These are phyloP conservation scores for Pseudogymnoascus sp. DNA, from an alignment of 2,329 filamentous ascomycete genomes.

Conservation along the genomic window DNA sequence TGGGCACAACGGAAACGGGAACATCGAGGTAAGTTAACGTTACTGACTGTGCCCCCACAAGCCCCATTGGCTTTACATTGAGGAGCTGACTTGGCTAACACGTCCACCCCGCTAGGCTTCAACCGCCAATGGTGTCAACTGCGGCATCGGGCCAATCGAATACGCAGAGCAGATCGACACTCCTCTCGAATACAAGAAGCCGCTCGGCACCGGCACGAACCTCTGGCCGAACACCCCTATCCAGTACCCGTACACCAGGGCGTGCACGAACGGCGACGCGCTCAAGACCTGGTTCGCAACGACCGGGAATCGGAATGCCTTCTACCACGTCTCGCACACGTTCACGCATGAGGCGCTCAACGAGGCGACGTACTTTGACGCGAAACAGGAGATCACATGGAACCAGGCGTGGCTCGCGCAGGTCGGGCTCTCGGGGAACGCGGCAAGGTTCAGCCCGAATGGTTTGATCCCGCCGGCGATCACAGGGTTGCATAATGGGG, in stretches of 20 bases:
- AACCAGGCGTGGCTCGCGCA: slow-evolving; percentile 51
- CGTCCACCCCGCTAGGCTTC: too few species aligned
- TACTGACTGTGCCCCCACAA: too few species aligned
- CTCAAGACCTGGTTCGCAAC: slow-evolving; percentile 47
- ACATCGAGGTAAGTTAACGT: slow-evolving; percentile 39
- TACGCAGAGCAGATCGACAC: slow-evolving; percentile 38
- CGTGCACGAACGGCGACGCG: slow-evolving; percentile 41
- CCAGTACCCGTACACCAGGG: slow-evolving; percentile 20
- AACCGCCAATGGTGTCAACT: slow-evolving; percentile 13
- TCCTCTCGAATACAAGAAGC: slow-evolving; percentile 37
- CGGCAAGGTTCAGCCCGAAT: slow-evolving; percentile 39
- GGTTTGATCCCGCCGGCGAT: slow-evolving; percentile 56
- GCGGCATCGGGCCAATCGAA: slow-evolving; percentile 32
- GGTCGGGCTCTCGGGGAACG: slow-evolving; percentile 37
- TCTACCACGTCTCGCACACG: slow-evolving; percentile 53
- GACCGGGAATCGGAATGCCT: slow-evolving; percentile 42
- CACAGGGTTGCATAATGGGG: slow-evolving; percentile 56
- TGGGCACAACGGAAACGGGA: slow-evolving; percentile 48
- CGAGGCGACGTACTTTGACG: slow-evolving; percentile 51
- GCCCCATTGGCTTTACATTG: too few species aligned
- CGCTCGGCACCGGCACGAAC: slow-evolving; percentile 40
- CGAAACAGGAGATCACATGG: slow-evolving; percentile 48
- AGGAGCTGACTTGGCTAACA: too few species aligned
- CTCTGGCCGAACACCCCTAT: slow-evolving; percentile 35
- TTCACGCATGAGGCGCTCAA: slow-evolving; percentile 52